phyloP scores from a whole-genome alignment of 345 rosid genomes.

The Gossypium ekmanianum region DNA sequence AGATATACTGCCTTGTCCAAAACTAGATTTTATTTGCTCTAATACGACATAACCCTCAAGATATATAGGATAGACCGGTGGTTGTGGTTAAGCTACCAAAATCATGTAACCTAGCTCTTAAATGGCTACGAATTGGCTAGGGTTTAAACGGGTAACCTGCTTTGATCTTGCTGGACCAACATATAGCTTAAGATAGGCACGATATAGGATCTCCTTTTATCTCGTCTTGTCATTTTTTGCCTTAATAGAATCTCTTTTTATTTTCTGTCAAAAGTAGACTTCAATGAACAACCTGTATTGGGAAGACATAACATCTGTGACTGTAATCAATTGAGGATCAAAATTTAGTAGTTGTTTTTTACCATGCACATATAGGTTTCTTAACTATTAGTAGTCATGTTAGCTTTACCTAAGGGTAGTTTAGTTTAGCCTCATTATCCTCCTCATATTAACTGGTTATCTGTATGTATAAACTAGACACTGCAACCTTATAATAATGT shows the following conservation, averaged over 20 bases:
- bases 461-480: too few relatives aligned
- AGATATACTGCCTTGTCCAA: too few relatives aligned
- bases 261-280: not conserved
- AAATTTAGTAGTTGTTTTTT: not conserved
- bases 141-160: not conserved
- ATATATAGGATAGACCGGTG: not conserved
- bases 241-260: not conserved
- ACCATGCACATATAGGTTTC: not conserved
- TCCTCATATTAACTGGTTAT: not conserved
- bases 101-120: not conserved
- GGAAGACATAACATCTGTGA: not conserved
- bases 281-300: not conserved
- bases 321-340: not conserved
- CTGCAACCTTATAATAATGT: too few relatives aligned
- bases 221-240: not conserved
- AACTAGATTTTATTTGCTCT: conserved; percentile 12
- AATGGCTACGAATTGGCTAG: not conserved
- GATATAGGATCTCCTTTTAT: not conserved
- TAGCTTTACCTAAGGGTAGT: not conserved
- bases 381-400: not conserved
- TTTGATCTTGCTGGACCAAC: not conserved
- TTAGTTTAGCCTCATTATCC: not conserved
- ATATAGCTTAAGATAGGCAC: not conserved
- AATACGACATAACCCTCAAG: not conserved
- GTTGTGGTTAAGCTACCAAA: not conserved